phyloP scores from a whole-genome alignment of 768 basidiomycete genomes.

The Tulasnella sp. region DNA sequence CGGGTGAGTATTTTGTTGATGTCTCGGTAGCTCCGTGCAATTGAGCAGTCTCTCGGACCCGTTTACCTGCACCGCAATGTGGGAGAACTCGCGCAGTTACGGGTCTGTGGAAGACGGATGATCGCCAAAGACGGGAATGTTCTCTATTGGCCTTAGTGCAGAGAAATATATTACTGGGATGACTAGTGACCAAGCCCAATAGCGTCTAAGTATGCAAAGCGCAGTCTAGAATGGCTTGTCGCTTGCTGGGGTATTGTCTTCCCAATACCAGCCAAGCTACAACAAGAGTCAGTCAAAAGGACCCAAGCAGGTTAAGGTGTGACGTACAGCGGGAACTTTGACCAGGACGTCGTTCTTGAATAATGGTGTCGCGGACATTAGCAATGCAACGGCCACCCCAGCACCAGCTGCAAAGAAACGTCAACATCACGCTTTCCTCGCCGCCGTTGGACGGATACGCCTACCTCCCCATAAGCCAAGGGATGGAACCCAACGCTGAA shows the following conservation, averaged over 20 bases:
- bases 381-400: conserved; percentile 48
- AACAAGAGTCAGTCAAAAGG: neutral
- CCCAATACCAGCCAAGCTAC: conserved; percentile 59
- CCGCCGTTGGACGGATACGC: neutral
- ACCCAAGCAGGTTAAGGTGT: neutral
- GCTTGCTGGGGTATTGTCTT: conserved; percentile 66
- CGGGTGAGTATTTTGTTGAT: too few relatives aligned
- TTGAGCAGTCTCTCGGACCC: too few relatives aligned
- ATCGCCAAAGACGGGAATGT: too few relatives aligned
- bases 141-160: neutral
- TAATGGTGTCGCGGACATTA: conserved; percentile 79
- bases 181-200: neutral
- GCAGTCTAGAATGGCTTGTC: conserved; percentile 67
- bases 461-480: conserved; percentile 27
- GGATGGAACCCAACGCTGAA: conserved; percentile 45
- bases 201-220: neutral
- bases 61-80: too few relatives aligned
- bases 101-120: too few relatives aligned
- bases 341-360: conserved; percentile 62
- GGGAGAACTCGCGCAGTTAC: too few relatives aligned
- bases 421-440: neutral
- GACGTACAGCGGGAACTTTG: conserved; percentile 56
- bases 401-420: conserved; percentile 28
- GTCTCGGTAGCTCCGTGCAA: too few relatives aligned
- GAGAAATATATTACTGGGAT: neutral